Evolutionary conservation across 352 stramenopile genomes (phyloP).

Genomic region (Globisporangium nodosum): DNA sequence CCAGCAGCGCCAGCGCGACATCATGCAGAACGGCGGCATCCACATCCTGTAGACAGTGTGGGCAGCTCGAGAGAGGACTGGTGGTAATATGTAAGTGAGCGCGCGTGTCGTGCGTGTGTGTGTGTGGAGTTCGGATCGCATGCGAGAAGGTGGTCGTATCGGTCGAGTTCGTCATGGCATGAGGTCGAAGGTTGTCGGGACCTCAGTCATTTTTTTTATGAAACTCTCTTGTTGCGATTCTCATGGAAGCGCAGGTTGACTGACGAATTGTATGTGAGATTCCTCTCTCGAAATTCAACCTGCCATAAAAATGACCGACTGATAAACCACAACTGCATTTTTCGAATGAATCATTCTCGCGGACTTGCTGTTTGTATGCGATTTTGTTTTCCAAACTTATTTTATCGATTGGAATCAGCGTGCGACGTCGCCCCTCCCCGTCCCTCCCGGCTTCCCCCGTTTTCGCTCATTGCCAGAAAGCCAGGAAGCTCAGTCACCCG

Average conservation of each 20-base stretch:
- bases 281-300: no score
- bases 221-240: no score
- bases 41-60: constrained; percentile 20
- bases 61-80: background rate
- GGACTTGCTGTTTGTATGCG: background rate
- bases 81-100: constrained; percentile 5
- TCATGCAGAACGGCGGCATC: constrained; percentile 62
- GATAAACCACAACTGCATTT: no score
- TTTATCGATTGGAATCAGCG: background rate
- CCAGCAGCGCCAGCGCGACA: constrained; percentile 66
- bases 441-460: background rate
- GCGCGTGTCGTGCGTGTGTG: background rate
- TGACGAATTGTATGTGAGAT: no score
- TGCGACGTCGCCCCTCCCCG: background rate
- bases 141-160: no score
- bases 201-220: no score
- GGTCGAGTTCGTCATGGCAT: no score
- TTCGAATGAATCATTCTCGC: no score
- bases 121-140: background rate
- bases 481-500: background rate
- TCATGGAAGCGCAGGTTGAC: no score
- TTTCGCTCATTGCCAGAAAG: background rate
- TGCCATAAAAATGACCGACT: no score
- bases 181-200: no score
- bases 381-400: background rate